Base-by-base conservation (phyloP, 192 early-diverging fungal species). In the Coemansia sp. region DNA sequence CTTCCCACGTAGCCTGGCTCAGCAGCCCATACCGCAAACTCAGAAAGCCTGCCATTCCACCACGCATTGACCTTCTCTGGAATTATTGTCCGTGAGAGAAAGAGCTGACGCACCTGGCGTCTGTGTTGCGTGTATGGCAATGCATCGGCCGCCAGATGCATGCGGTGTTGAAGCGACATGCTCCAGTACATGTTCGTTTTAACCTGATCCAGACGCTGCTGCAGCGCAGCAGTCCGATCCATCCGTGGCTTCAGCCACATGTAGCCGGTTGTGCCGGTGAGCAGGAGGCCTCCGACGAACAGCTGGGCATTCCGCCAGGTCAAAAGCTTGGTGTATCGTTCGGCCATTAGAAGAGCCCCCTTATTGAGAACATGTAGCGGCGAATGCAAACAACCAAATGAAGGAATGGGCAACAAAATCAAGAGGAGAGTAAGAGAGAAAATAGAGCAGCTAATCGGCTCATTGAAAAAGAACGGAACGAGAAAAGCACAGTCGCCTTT, bases 161-260 rank as follows among this genome's bases (percentile, higher is more conserved):
- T 54, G 13, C 77, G 71, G 65, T 79, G 77, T 37, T 58, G 56
- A 13, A 71, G 56, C n/a, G 77, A 70, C 77, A 79, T 79, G 65
- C 77, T 79, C 77, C 77, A 79, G 72, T 79, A 79, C 77, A 79
- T 79, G 51, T 79, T 59, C 9, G 25, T 45, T 14, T 71, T 65
- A 1, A 79, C 61, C 40, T 48, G 41, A 7, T 51, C 46, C 53
- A 79, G 20, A 17, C 56, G 68, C 37, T 17, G 38, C 32, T 79
- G 72, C 2, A 79, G 62, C 50, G 70, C 77, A 1, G 19, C 62
- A 5, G 77, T 61, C 44, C 65, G 71, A n/a, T 71, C 64, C 48
- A 68, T 66, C 43, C 66, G 71, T 19, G 77, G 50, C 20, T 63
- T 53, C 40, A 79, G 43, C 71, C 71, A 74, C 38, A 55, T 43